A percentile compares a stretch with the other conserved stretches of the same genome.
These are phyloP conservation scores for Medicago lupulina DNA, from an alignment of 306 rosid genomes.

Conservation along the genomic window DNA sequence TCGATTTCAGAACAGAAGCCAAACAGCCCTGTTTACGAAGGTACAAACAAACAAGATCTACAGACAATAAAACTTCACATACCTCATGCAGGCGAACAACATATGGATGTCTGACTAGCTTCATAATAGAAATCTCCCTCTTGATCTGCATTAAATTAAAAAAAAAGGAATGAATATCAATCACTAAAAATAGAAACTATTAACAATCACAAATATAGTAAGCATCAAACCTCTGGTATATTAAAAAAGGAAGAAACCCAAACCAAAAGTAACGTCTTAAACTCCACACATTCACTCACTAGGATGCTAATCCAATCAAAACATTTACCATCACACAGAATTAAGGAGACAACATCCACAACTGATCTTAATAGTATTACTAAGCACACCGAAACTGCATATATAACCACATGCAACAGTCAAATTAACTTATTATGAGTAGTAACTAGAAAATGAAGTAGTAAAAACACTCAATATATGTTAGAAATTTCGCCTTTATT, in stretches of 20 bases:
- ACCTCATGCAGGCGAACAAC: constrained; percentile 88
- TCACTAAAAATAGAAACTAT: constrained; percentile 14
- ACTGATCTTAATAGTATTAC: not conserved
- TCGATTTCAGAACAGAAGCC: constrained; percentile 15
- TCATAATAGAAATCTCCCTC: constrained; percentile 91
- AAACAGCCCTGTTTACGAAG: constrained; percentile 11
- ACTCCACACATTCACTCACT: constrained; percentile 6
- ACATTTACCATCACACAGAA: constrained; percentile 13
- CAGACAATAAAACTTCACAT: constrained; percentile 41
- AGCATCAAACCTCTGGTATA: constrained; percentile 27
- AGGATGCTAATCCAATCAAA: constrained; percentile 27
- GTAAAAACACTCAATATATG: constrained; percentile 2
- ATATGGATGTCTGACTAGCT: constrained; percentile 89
- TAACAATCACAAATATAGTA: constrained; percentile 4
- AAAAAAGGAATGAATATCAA: not conserved
- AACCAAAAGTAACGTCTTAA: constrained; percentile 3
- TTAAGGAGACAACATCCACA: constrained; percentile 15
- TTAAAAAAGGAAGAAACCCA: constrained; percentile 18
- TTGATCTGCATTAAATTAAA: constrained; percentile 63
- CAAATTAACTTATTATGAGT: not conserved
- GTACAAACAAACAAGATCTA: constrained; percentile 4
- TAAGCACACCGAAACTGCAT: not conserved
- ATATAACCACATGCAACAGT: constrained; percentile 4
- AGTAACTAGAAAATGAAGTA: not conserved
- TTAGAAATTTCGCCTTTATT: not conserved